Percentiles rank a stretch among this genome's conserved stretches.
phyloP scores from a whole-genome alignment of 805 yeast genomes.

The Priceomyces castillae region DNA sequence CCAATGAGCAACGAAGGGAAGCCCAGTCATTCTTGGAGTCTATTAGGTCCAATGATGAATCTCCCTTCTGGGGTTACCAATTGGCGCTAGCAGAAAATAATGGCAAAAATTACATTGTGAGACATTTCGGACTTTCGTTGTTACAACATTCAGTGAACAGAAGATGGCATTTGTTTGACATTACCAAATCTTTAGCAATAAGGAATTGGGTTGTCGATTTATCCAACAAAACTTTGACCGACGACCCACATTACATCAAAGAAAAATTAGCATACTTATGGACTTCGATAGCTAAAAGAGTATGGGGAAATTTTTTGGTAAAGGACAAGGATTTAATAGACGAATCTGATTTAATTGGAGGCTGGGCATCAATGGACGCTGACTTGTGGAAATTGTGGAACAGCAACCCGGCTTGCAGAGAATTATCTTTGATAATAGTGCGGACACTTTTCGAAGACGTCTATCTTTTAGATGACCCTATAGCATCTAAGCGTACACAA shows the following conservation, averaged over 20 bases:
- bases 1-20: constrained; percentile 52
- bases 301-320: constrained; percentile 79
- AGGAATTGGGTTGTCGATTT: constrained; percentile 85
- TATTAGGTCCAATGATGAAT: constrained; percentile 72
- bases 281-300: constrained; percentile 86
- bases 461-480: constrained; percentile 85
- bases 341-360: constrained; percentile 53
- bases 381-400: constrained; percentile 77
- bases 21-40: constrained; percentile 69
- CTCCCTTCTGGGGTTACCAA: constrained; percentile 91
- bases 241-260: constrained; percentile 84
- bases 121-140: constrained; percentile 87
- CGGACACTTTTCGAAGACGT: constrained; percentile 91
- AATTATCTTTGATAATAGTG: constrained; percentile 71
- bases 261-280: constrained; percentile 88
- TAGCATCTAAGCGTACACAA: constrained; percentile 77
- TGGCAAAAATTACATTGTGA: constrained; percentile 60
- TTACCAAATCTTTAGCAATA: constrained; percentile 60
- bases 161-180: constrained; percentile 53
- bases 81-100: constrained; percentile 64
- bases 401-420: constrained; percentile 59
- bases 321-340: constrained; percentile 24
- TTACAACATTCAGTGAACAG: constrained; percentile 67
- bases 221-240: constrained; percentile 52
- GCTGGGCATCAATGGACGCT: constrained; percentile 88